phyloP scores from a whole-genome alignment of 2,329 filamentous ascomycete genomes.

The Fusarium keratoplasticum region DNA sequence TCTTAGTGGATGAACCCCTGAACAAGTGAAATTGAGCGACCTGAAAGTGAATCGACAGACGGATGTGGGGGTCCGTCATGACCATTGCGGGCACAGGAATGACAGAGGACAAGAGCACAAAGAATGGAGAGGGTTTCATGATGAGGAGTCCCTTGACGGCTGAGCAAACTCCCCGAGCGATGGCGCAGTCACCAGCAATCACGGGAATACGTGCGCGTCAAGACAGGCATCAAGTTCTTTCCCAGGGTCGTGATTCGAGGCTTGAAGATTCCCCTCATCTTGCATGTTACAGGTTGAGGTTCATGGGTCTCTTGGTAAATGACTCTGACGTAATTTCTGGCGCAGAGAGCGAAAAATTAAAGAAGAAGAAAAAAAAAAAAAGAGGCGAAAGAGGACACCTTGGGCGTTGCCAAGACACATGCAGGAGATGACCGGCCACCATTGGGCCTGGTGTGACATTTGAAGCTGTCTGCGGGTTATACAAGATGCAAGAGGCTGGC shows the following conservation, averaged over 20 bases:
- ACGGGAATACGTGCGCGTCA: neutral
- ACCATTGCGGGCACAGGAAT: neutral
- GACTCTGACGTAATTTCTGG: conserved; percentile 31
- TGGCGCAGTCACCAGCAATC: neutral
- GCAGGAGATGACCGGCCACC: neutral
- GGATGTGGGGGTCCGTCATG: conserved; percentile 16
- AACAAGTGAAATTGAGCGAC: conserved; percentile 23
- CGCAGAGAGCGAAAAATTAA: neutral
- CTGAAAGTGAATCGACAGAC: conserved; percentile 15
- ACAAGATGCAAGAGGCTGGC: conserved; percentile 26
- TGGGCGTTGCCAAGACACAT: neutral
- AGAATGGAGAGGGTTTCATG: neutral
- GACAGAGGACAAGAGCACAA: neutral
- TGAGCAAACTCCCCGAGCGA: neutral
- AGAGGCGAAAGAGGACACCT: neutral
- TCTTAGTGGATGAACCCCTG: conserved; percentile 17
- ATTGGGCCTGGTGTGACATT: neutral
- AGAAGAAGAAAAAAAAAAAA: neutral
- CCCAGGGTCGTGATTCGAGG: neutral
- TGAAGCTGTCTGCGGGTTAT: neutral
- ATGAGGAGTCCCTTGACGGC: neutral
- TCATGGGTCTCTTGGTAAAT: conserved; percentile 12
- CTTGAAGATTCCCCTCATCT: neutral
- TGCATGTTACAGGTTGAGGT: conserved; percentile 9
- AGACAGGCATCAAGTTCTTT: conserved; percentile 3